Conservation (phyloP, 495 filamentous ascomycete species). For the Aspergillus coremiiformis region DNA sequence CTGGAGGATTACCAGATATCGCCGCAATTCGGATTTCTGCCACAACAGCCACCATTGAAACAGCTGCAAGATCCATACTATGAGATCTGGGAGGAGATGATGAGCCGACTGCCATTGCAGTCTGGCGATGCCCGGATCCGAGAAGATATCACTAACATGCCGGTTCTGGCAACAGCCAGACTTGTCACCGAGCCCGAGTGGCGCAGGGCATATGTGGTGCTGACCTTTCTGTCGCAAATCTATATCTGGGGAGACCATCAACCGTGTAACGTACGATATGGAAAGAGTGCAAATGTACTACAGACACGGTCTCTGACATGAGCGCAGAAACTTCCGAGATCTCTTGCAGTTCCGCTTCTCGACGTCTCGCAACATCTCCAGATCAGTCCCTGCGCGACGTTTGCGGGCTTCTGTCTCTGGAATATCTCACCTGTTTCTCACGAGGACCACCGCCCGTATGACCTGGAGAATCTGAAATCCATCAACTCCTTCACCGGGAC, state of each 20-base stretch:
- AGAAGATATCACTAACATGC: neutral
- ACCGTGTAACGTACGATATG: slow-evolving; percentile 46
- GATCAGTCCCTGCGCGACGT: slow-evolving; percentile 62
- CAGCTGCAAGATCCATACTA: slow-evolving; percentile 31
- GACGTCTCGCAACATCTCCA: slow-evolving; percentile 58
- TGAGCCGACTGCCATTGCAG: neutral
- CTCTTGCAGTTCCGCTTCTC: slow-evolving; percentile 70
- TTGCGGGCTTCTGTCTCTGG: slow-evolving; percentile 76
- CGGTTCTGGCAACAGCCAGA: neutral
- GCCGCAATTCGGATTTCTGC: slow-evolving; percentile 88
- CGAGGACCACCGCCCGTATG: slow-evolving; percentile 47
- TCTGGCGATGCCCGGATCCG: neutral
- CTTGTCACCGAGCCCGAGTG: neutral
- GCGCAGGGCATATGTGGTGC: neutral
- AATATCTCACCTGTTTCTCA: slow-evolving; percentile 48
- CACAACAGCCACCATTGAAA: slow-evolving; percentile 59
- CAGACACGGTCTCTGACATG: too few species aligned
- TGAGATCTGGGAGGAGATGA: neutral
- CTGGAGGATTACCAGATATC: too few species aligned
- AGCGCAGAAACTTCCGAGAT: slow-evolving; percentile 47
- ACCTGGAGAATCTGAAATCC: slow-evolving; percentile 68
- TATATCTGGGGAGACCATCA: slow-evolving; percentile 24
- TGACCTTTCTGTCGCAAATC: neutral
- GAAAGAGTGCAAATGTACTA: too few species aligned
- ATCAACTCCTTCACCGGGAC: slow-evolving; percentile 76